A percentile compares a stretch with the other conserved stretches of the same genome.
These are phyloP conservation scores for Chaetomium sp. DNA, from an alignment of 2,329 filamentous ascomycete species.

Conservation along the genomic window DNA sequence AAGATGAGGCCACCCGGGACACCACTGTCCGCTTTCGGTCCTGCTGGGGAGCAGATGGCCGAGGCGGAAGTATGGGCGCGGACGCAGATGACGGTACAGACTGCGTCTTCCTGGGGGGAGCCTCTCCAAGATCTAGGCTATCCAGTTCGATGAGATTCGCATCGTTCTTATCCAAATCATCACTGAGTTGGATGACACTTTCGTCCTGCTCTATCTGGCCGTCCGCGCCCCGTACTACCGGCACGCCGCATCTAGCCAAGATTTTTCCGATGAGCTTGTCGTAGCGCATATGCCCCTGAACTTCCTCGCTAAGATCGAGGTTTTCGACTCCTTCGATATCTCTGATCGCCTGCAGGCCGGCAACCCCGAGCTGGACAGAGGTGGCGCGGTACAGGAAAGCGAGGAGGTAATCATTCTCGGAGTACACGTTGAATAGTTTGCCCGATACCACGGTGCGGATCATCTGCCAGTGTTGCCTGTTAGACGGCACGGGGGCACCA, in stretches of 20 bases:
- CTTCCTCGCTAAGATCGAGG: conserved; percentile 46
- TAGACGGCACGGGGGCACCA: conserved; percentile 70
- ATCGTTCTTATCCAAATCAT: conserved; percentile 28
- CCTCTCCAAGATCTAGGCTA: conserved; percentile 22
- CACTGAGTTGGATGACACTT: conserved; percentile 21
- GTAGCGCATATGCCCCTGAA: conserved; percentile 36
- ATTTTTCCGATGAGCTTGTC: conserved; percentile 43
- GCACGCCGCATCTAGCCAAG: conserved; percentile 44
- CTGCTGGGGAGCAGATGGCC: background rate
- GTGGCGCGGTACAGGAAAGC: conserved; percentile 82
- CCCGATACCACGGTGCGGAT: conserved; percentile 75
- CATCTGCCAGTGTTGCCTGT: conserved; percentile 64
- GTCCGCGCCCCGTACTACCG: conserved; percentile 37
- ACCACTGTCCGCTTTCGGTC: conserved; percentile 6
- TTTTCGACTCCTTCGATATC: conserved; percentile 60
- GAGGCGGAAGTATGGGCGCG: background rate
- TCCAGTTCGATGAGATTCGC: conserved; percentile 39
- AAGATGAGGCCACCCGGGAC: conserved; percentile 4
- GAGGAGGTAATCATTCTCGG: conserved; percentile 79
- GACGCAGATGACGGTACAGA: background rate
- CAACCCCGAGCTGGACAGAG: conserved; percentile 74
- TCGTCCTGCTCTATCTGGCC: conserved; percentile 46
- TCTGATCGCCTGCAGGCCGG: conserved; percentile 69
- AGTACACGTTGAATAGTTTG: conserved; percentile 81
- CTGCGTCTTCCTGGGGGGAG: conserved; percentile 2